A percentile compares a stretch with the other conserved stretches of the same genome.
Conservation (phyloP, 2,329 filamentous ascomycete genomes). For the Ophiocordyceps polyrhachis-furcata region DNA sequence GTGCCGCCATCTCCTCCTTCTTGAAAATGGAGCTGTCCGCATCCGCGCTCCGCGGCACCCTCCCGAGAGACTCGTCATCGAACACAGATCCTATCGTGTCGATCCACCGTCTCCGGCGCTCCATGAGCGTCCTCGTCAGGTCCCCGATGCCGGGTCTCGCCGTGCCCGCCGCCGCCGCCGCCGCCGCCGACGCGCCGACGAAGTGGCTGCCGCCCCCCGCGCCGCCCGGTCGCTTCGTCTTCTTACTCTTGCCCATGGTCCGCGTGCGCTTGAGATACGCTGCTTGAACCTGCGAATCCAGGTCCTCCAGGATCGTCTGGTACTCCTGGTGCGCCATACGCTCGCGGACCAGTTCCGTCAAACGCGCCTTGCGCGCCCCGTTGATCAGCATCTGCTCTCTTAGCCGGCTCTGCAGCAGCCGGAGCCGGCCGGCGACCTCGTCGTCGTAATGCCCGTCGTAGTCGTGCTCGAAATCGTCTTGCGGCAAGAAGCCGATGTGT, state of each 20-base stretch:
- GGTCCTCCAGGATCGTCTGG: conserved; percentile 86
- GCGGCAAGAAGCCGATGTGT: conserved; percentile 71
- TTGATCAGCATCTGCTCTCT: conserved; percentile 74
- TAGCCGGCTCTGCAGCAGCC: conserved; percentile 65
- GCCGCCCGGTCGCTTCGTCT: conserved; percentile 63
- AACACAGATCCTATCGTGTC: conserved; percentile 83
- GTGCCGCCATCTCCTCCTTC: conserved; percentile 48
- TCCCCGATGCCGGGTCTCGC: conserved; percentile 75
- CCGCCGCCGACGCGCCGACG: conserved; percentile 38
- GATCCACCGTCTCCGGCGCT: conserved; percentile 74
- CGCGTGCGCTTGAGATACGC: conserved; percentile 92
- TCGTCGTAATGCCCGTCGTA: conserved; percentile 87
- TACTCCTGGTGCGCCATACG: conserved; percentile 95
- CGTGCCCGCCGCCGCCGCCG: conserved; percentile 37
- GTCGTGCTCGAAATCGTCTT: conserved; percentile 46
- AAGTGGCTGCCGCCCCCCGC: conserved; percentile 52
- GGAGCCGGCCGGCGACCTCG: conserved; percentile 77
- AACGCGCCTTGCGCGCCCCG: conserved; percentile 70
- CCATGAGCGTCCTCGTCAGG: conserved; percentile 80
- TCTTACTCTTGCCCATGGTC: conserved; percentile 85
- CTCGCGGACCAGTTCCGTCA: conserved; percentile 76
- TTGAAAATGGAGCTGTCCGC: conserved; percentile 56
- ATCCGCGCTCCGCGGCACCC: conserved; percentile 49
- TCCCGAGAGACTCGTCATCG: conserved; percentile 57
- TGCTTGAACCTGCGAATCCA: conserved; percentile 85